phyloP scores from a whole-genome alignment of 2,329 filamentous ascomycete genomes.

The Aureobasidium leucospermi region DNA sequence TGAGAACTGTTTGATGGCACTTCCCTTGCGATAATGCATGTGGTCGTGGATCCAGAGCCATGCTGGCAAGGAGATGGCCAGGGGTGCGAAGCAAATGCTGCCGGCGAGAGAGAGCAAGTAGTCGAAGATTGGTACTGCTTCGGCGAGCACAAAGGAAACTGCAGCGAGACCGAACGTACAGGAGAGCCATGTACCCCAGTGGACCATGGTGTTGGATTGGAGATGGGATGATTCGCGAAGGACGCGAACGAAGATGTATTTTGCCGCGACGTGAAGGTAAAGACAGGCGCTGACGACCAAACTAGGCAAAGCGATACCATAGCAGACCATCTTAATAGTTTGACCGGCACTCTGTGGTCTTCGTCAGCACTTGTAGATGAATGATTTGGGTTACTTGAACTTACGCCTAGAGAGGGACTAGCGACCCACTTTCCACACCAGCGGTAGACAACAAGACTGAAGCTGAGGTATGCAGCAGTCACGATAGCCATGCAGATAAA shows the following conservation, averaged over 20 bases:
- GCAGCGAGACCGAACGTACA: slow-evolving; percentile 37
- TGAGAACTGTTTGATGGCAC: slow-evolving; percentile 26
- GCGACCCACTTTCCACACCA: slow-evolving; percentile 58
- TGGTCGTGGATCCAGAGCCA: slow-evolving; percentile 48
- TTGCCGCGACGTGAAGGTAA: slow-evolving; percentile 45
- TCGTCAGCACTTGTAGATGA: no score
- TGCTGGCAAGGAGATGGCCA: slow-evolving; percentile 42
- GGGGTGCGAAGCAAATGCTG: slow-evolving; percentile 44
- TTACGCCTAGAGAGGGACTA: slow-evolving; percentile 49
- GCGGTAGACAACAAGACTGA: slow-evolving; percentile 53
- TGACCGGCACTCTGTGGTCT: slow-evolving; percentile 54
- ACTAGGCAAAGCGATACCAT: slow-evolving; percentile 51
- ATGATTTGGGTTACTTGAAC: no score
- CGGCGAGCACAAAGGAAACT: slow-evolving; percentile 44
- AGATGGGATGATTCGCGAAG: slow-evolving; percentile 45
- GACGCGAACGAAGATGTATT: slow-evolving; percentile 51
- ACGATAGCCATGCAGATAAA: slow-evolving; percentile 53
- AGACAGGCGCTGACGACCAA: slow-evolving; percentile 44
- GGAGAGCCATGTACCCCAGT: slow-evolving; percentile 47
- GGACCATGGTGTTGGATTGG: slow-evolving; percentile 43
- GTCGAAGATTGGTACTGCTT: slow-evolving; percentile 50
- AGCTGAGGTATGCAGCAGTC: slow-evolving; percentile 50
- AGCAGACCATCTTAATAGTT: slow-evolving; percentile 54
- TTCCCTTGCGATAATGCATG: slow-evolving; percentile 33
- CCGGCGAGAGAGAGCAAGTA: slow-evolving; percentile 44